A percentile compares a stretch with the other conserved stretches of the same genome.
These are phyloP conservation scores for Pseudogymnoascus sp. DNA, from an alignment of 2,329 filamentous ascomycete genomes.

Conservation along the genomic window DNA sequence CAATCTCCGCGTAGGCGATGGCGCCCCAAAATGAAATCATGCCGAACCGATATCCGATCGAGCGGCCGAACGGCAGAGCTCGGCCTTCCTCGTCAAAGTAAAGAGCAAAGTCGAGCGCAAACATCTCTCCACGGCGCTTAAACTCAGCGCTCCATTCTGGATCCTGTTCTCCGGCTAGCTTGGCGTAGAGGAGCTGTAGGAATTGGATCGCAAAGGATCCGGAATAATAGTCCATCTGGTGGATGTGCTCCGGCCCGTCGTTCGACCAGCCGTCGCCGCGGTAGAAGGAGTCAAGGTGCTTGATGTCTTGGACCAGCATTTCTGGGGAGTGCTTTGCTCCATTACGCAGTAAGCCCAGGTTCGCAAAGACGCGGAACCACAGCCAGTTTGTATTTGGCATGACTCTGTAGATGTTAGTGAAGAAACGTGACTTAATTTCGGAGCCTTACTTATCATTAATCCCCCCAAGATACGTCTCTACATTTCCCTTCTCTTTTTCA, in stretches of 20 bases:
- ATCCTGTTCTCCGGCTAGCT: constrained; percentile 57
- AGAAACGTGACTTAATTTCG: neutral
- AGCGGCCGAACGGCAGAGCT: constrained; percentile 68
- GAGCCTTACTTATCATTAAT: constrained; percentile 67
- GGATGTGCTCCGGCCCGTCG: constrained; percentile 68
- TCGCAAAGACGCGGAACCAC: constrained; percentile 80
- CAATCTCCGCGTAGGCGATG: constrained; percentile 65
- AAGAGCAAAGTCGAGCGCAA: constrained; percentile 62
- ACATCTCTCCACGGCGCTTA: constrained; percentile 55
- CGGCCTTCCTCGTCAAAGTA: constrained; percentile 65
- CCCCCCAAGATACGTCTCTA: constrained; percentile 62
- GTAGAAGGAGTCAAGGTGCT: constrained; percentile 72
- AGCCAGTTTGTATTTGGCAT: constrained; percentile 65
- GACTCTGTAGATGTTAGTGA: constrained; percentile 43
- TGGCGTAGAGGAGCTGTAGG: constrained; percentile 67
- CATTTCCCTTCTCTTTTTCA: constrained; percentile 52
- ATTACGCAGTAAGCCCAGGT: constrained; percentile 67
- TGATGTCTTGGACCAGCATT: constrained; percentile 64
- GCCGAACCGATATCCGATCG: constrained; percentile 73
- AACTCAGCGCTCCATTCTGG: constrained; percentile 59
- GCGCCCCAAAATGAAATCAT: constrained; percentile 82
- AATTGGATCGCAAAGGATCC: constrained; percentile 77
- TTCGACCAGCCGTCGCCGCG: constrained; percentile 77
- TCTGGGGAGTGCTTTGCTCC: constrained; percentile 62
- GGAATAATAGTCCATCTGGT: constrained; percentile 81